Conservation (phyloP, 2,329 filamentous ascomycete genomes). For the Diplodia mutila region DNA sequence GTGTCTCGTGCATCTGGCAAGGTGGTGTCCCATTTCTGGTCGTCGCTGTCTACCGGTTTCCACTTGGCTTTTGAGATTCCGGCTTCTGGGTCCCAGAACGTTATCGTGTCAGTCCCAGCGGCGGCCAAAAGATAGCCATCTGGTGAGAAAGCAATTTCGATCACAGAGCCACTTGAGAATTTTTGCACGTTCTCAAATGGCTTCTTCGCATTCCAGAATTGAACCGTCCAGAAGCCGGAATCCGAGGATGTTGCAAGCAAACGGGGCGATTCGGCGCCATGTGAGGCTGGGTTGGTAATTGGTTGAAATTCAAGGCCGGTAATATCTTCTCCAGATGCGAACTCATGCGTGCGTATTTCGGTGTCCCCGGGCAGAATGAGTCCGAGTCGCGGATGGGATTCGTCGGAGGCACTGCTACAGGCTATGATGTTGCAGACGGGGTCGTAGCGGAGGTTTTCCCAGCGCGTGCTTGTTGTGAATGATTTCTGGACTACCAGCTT, state of each 20-base stretch:
- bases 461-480: conserved; percentile 38
- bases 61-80: conserved; percentile 42
- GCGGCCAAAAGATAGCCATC: conserved; percentile 49
- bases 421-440: conserved; percentile 45
- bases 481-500: conserved; percentile 34
- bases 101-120: conserved; percentile 48
- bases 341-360: conserved; percentile 39
- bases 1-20: conserved; percentile 35
- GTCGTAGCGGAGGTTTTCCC: conserved; percentile 47
- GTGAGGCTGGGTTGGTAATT: conserved; percentile 25
- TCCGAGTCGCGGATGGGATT: conserved; percentile 36
- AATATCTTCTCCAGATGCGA: conserved; percentile 39
- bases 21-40: conserved; percentile 23
- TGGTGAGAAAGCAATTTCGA: conserved; percentile 51
- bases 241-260: conserved; percentile 47
- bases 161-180: conserved; percentile 40
- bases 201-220: conserved; percentile 47
- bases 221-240: conserved; percentile 40
- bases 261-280: conserved; percentile 33
- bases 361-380: conserved; percentile 41
- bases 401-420: conserved; percentile 35
- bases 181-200: conserved; percentile 39
- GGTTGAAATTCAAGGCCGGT: conserved; percentile 49
- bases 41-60: conserved; percentile 32
- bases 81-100: conserved; percentile 48